Evolutionary conservation across 139 green algal genomes (phyloP), one percentile per base, ranked within the genome.

Genomic region (Tetradesmus obliquus): DNA sequence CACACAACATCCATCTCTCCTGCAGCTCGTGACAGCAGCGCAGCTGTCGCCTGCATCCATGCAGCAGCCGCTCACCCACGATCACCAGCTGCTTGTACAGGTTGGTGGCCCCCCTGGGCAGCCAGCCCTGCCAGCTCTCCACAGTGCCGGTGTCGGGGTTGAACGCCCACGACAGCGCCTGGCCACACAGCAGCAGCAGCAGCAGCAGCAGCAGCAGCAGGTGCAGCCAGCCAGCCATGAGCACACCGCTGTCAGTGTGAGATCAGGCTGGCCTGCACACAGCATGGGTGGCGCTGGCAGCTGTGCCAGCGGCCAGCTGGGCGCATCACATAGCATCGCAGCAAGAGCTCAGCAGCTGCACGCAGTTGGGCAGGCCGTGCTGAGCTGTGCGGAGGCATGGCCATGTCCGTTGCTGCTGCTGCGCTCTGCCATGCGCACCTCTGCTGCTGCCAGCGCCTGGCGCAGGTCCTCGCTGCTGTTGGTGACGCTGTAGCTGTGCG

Each of bases 71-170:
- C 76, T 51, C 76, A 82, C 76, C 76, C 1, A 82, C 9, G 76
- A 82, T 82, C 76, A 82, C 76, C 76, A 82, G 76, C 76, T 82
- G 76, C 82, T 71, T 69, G 82, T 72, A 72, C 54, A 54, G 15
- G 19, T 45, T 19, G 53, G 82, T 87, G 53, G 54, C 82, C 17
- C 82, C 82, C 3, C 53, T 15, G 22, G 82, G 20, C 82, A 22
- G 20, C 82, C 82, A 69, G 53, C 82, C 82, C 17, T 87, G 53
- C 19, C 60, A 86, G 32, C 9, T 66, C 8, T 54, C 24, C 80
- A 86, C 24, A 19, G 24, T 86, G 51, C 53, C 17, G 9, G 80
- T 62, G 53, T n/a, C 80, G 3, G 80, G 80, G 51, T 71, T 60
- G 19, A 69, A 87, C 55, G 82, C 82, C 53, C 82, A 71, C 54